These are phyloP conservation scores for Triticum turgidum DNA, from an alignment of 176 grass and related monocot genomes.

Conservation along the genomic window DNA sequence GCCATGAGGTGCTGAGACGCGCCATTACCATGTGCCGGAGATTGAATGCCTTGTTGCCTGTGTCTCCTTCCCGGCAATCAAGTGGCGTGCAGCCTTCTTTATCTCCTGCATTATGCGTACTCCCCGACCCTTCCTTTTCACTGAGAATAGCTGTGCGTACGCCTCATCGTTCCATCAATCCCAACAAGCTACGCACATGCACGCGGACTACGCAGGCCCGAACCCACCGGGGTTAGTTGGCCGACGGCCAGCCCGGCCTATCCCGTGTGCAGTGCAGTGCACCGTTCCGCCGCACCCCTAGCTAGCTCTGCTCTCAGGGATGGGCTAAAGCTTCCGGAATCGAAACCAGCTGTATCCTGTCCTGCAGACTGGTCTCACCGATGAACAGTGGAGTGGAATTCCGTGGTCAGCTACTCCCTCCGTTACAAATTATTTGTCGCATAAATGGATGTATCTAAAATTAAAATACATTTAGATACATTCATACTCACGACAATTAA, in stretches of 20 bases:
- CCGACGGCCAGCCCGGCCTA: not conserved
- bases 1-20: not conserved
- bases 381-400: constrained; percentile 11
- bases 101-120: not conserved
- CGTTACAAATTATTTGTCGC: too few species aligned
- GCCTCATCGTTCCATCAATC: not conserved
- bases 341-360: too few species aligned
- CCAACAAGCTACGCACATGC: not conserved
- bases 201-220: not conserved
- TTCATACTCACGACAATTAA: too few species aligned
- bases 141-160: not conserved
- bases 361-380: not conserved
- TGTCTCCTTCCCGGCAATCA: constrained; percentile 5
- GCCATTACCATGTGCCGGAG: constrained; percentile 21
- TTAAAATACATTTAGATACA: too few species aligned
- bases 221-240: not conserved
- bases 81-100: not conserved
- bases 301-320: too few species aligned
- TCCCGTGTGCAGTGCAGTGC: not conserved
- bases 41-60: constrained; percentile 8
- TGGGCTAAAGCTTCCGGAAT: too few species aligned
- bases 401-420: not conserved
- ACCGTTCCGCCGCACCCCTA: not conserved
- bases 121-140: not conserved
- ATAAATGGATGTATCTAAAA: too few species aligned